Percentiles rank a stretch among this genome's conserved stretches.
Evolutionary conservation across 225 moss, liverwort and hornwort genomes (phyloP).

Genomic region (Pleurozium schreberi): DNA sequence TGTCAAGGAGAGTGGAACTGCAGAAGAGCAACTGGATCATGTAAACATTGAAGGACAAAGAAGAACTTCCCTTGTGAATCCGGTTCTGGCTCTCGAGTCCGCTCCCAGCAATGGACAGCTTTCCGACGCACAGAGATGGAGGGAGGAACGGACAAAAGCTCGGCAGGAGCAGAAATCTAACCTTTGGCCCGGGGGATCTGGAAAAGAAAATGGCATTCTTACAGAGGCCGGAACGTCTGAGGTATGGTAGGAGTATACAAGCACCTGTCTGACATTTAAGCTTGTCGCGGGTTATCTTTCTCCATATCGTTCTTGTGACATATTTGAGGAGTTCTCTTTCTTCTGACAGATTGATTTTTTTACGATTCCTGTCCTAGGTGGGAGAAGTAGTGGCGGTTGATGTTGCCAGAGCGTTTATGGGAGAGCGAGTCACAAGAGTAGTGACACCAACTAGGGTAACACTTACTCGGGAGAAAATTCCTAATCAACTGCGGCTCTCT

Average conservation of each 20-base stretch:
- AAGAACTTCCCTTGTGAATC: conserved; percentile 13
- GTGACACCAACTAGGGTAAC: conserved; percentile 43
- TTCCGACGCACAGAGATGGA: conserved; percentile 55
- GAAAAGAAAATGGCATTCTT: conserved; percentile 28
- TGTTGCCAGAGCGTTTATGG: conserved; percentile 91
- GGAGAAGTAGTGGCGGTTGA: conserved; percentile 62
- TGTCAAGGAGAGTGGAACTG: conserved; percentile 42
- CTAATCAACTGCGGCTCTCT: conserved; percentile 28
- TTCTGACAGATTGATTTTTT: not conserved
- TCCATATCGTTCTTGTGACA: not conserved
- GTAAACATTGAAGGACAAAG: conserved; percentile 16
- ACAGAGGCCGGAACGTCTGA: conserved; percentile 34
- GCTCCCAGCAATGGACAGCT: conserved; percentile 37
- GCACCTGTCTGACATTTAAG: not conserved
- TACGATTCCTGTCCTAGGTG: conserved; percentile 2
- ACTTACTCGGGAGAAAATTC: conserved; percentile 38
- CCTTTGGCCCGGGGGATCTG: conserved; percentile 22
- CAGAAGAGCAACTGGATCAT: conserved; percentile 31
- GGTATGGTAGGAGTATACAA: conserved; percentile 1
- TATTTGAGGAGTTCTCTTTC: not conserved
- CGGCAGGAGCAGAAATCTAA: conserved; percentile 44
- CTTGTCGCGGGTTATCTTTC: not conserved
- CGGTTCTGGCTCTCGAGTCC: conserved; percentile 12
- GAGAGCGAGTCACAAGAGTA: conserved; percentile 54
- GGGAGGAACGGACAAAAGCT: conserved; percentile 54